Evolutionary conservation across 176 grass and related monocot species (phyloP), one percentile per base, ranked within the genome.

Genomic region (Lolium rigidum): DNA sequence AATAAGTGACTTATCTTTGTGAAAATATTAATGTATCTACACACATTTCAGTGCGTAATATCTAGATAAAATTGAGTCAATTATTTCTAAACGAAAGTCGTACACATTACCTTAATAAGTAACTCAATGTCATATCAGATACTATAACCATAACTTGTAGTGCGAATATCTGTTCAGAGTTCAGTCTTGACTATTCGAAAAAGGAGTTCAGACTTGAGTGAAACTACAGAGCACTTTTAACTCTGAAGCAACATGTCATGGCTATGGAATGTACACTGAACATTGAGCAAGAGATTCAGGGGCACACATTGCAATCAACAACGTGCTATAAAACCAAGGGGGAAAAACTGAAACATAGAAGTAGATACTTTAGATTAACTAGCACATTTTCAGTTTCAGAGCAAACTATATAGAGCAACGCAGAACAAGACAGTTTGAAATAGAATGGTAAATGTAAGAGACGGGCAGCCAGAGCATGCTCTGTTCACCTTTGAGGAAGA

Each of bases 401-500:
- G 48, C 31, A 68, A 77, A 13, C 5, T 22, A 12, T 4, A 17
- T 17, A 63, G 43, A 46, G 13, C 22, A 73, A 73, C 65, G 89
- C 67, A 80, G 80, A 37, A 12, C 17, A 58, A 57, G 18, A 24
- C 51, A 69, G 39, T 20, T 37, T 28, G 48, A 20, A 55, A 84
- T 61, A 0, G 12, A 85, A 49, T 66, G 69, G 9, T 12, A 79
- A 57, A 18, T 57, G 55, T 6, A 54, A 22, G 5, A 59, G 9
- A 46, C 7, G 35, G n/a, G 8, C 46, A 49, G 22, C 8, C 16
- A 64, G 55, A 55, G 64, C 44, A 55, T 56, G 28, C 73, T 84
- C 16, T 64, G 58, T 31, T 90, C 66, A 94, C 97, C 97, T 96
- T 92, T 92, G n/a, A 99, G 75, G 87, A 99, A 99, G 87, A 94